Evolutionary conservation across 208 protist genomes (phyloP).

Genomic region (Angomonas ambiguus): DNA sequence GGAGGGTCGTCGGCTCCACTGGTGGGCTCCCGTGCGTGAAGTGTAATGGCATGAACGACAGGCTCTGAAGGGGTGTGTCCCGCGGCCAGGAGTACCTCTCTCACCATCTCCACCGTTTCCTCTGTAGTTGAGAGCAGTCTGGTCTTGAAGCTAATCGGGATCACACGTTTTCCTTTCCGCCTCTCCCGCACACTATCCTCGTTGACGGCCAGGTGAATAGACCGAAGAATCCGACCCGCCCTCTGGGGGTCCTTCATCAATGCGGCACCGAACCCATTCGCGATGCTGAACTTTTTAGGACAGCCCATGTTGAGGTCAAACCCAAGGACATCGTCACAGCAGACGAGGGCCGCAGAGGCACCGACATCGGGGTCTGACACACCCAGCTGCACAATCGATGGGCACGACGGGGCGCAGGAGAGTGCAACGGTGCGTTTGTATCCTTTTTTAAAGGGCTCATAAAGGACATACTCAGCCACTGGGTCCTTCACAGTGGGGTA

Average conservation of each 20-base stretch:
- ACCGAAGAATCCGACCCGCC: constrained; percentile 63
- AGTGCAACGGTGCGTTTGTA: constrained; percentile 70
- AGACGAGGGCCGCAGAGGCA: constrained; percentile 76
- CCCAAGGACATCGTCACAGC: constrained; percentile 91
- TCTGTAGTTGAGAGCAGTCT: constrained; percentile 45
- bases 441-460: constrained; percentile 69
- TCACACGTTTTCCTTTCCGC: neutral
- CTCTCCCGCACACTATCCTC: neutral
- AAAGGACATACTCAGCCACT: constrained; percentile 85
- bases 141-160: constrained; percentile 80
- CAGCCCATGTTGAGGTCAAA: constrained; percentile 99
- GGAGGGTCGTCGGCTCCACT: constrained; percentile 53
- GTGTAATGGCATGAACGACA: constrained; percentile 73
- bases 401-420: constrained; percentile 24
- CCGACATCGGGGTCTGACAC: constrained; percentile 66
- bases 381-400: constrained; percentile 93
- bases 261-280: constrained; percentile 95
- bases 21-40: constrained; percentile 74
- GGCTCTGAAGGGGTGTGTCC: constrained; percentile 24
- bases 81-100: constrained; percentile 41
- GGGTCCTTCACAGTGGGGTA: constrained; percentile 31
- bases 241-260: constrained; percentile 72
- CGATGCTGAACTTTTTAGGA: constrained; percentile 95
- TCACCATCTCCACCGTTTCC: constrained; percentile 65
- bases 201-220: constrained; percentile 48